These are phyloP conservation scores for Ophiostoma ulmi DNA, from an alignment of 2,329 filamentous ascomycete species.

Conservation along the genomic window DNA sequence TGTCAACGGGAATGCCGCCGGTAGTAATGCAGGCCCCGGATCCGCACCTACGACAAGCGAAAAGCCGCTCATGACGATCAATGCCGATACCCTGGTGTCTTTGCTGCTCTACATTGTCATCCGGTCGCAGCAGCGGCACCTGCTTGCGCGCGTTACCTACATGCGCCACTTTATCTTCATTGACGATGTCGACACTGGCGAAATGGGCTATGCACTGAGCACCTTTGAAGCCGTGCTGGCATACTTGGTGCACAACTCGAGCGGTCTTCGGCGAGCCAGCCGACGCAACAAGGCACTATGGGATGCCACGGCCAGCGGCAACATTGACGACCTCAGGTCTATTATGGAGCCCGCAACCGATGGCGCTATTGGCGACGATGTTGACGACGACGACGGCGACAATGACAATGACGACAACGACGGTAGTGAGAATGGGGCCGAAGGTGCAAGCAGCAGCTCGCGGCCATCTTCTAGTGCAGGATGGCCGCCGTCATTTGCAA, in stretches of 20 bases:
- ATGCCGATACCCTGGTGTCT: conserved; percentile 90
- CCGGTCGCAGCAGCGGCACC: conserved; percentile 75
- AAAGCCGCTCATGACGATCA: conserved; percentile 56
- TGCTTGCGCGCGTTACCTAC: conserved; percentile 86
- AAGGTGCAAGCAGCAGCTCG: conserved; percentile 10
- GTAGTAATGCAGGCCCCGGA: not conserved
- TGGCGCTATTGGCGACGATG: conserved; percentile 38
- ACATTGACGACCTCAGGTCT: conserved; percentile 66
- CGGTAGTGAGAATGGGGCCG: not conserved
- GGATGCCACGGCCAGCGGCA: conserved; percentile 76
- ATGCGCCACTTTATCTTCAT: conserved; percentile 98
- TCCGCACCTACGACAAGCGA: conserved; percentile 34
- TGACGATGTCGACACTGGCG: conserved; percentile 92
- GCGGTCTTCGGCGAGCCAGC: conserved; percentile 75
- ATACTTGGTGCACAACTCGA: conserved; percentile 79
- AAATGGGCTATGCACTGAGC: conserved; percentile 92
- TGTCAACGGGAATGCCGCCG: not conserved
- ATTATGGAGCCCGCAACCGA: conserved; percentile 70
- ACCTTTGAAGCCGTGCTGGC: conserved; percentile 91
- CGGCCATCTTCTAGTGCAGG: conserved; percentile 37
- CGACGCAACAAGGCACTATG: conserved; percentile 79
- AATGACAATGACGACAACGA: conserved; percentile 24
- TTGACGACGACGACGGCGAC: conserved; percentile 32
- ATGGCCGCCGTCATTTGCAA: conserved; percentile 41
- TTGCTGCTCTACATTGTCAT: conserved; percentile 89